phyloP scores from a whole-genome alignment of 2,329 filamentous ascomycete species.

The Paracoccidioides lutzii region DNA sequence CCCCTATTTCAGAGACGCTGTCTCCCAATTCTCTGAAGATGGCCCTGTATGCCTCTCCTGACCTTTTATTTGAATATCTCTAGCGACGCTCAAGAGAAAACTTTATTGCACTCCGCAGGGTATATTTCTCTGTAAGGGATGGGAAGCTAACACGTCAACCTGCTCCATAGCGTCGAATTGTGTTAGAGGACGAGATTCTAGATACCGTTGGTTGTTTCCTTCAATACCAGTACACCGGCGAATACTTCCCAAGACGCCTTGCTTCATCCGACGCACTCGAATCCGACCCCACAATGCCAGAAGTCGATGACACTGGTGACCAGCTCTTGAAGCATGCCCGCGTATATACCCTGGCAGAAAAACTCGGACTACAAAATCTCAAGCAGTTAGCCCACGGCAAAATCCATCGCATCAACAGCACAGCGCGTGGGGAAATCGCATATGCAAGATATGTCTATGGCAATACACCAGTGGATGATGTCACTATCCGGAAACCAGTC shows the following conservation, averaged over 20 bases:
- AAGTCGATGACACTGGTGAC: constrained; percentile 62
- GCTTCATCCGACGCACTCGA: constrained; percentile 57
- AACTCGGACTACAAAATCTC: constrained; percentile 54
- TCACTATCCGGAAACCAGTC: constrained; percentile 63
- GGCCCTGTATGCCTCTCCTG: constrained; percentile 41
- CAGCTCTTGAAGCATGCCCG: constrained; percentile 81
- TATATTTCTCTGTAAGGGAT: not conserved
- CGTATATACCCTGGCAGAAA: constrained; percentile 78
- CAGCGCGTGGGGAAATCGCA: constrained; percentile 76
- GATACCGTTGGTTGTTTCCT: constrained; percentile 67
- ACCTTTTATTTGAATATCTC: not conserved
- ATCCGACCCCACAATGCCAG: constrained; percentile 49
- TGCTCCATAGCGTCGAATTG: constrained; percentile 47
- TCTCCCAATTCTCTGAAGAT: constrained; percentile 48
- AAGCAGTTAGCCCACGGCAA: constrained; percentile 71
- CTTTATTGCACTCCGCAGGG: not conserved
- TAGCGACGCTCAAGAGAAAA: not conserved
- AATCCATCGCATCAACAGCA: constrained; percentile 83
- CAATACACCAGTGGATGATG: constrained; percentile 57
- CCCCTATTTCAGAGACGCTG: constrained; percentile 57
- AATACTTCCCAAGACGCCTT: constrained; percentile 61
- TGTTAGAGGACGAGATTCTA: constrained; percentile 54
- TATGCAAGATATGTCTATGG: constrained; percentile 87
- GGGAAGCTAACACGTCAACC: not conserved
- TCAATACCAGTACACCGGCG: constrained; percentile 71